These are phyloP conservation scores for Pleurotus tuber-regium DNA, from an alignment of 768 basidiomycete genomes.

Conservation along the genomic window DNA sequence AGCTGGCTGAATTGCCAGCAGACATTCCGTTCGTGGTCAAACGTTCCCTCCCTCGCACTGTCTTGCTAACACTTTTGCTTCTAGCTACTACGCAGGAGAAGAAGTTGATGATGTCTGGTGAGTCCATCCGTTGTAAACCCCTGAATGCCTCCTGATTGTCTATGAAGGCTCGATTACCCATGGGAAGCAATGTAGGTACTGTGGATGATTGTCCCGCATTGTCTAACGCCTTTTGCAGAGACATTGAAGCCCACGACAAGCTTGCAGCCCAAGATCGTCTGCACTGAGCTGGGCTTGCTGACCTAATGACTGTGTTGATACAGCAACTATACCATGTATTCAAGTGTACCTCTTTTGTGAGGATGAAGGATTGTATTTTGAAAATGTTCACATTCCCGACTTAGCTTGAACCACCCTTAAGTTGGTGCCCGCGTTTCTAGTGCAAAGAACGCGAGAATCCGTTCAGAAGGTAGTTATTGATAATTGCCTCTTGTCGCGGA, in stretches of 20 bases:
- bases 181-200: slow-evolving; percentile 72
- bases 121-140: slow-evolving; percentile 24
- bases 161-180: slow-evolving; percentile 74
- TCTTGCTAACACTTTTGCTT: slow-evolving; percentile 8
- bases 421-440: no score
- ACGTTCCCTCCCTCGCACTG: background rate
- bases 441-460: no score
- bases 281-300: no score
- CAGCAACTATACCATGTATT: no score
- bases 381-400: no score
- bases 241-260: slow-evolving; percentile 76
- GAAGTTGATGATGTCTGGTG: slow-evolving; percentile 75
- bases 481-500: no score
- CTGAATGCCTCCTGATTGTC: slow-evolving; percentile 4
- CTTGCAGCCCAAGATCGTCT: slow-evolving; percentile 46
- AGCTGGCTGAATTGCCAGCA: slow-evolving; percentile 70
- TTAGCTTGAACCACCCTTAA: no score
- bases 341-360: no score
- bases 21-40: slow-evolving; percentile 47
- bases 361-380: no score
- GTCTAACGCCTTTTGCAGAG: slow-evolving; percentile 34
- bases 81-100: slow-evolving; percentile 77
- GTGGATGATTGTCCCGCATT: background rate
- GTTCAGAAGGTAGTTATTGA: no score
- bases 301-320: background rate